Evolutionary conservation across 805 yeast genomes (phyloP), one percentile per base, ranked within the genome.

Genomic region (Kockiozyma suomiensis): DNA sequence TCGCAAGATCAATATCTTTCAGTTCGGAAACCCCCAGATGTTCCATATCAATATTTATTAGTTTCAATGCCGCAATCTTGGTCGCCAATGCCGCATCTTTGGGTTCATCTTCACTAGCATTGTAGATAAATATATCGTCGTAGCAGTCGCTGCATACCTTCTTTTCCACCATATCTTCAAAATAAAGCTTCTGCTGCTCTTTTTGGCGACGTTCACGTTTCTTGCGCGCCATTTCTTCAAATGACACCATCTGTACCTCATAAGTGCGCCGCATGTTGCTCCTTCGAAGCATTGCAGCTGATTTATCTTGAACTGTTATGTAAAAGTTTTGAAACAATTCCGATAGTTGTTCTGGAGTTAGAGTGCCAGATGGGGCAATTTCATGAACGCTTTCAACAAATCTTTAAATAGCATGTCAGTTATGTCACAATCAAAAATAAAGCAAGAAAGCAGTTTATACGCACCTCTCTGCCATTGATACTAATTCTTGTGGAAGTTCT

Each of bases 311-410:
- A 43, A 73, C 69, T 38, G 70, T 63, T 15, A 43, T 54, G 56
- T 77, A 77, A 61, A 78, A 77, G 41, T 73, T 73, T 66, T 77
- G 80, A 59, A 75, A 77, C 25, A 77, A 66, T 56, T 68, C 68
- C 3, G 78, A 63, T n/a, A 78, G 70, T 50, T 74, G 76, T 41
- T 73, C 74, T 2, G 75, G 73, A 3, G 73, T 67, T 41, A 78
- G 64, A 13, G 69, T 60, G 35, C 73, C 74, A 3, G 53, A 49
- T 2, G 53, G 53, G 38, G 68, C 70, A 8, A 79, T 79, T 57
- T 78, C 77, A 54, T 73, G 74, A 1, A 69, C 54, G 42, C 67
- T 59, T 30, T 60, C 68, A 21, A 57, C 50, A 49, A 69, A 69
- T 40, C 59, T 50, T 30, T 6, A 19, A n/a, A 35, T 25, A 6